Percentiles rank a stretch among this genome's conserved stretches.
phyloP scores from a whole-genome alignment of 192 early-diverging fungal genomes.

The Linnemannia hyalina region DNA sequence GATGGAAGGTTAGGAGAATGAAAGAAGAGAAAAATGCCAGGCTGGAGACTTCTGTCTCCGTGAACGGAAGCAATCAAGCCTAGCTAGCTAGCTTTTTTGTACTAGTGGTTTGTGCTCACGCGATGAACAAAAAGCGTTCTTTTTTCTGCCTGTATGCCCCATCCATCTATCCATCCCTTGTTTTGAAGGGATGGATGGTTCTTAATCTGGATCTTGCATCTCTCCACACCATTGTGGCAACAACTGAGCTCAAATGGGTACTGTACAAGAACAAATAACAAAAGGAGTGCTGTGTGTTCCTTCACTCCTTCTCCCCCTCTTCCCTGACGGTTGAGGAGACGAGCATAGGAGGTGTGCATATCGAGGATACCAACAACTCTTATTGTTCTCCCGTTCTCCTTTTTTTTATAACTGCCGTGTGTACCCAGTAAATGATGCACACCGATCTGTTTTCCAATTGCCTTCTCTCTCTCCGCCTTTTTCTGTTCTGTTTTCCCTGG shows the following conservation, averaged over 20 bases:
- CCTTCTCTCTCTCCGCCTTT: background rate
- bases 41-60: background rate
- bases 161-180: no score
- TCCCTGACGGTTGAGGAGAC: conserved; percentile 22
- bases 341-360: background rate
- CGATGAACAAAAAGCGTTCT: background rate
- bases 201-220: no score
- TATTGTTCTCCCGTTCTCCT: background rate
- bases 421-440: background rate
- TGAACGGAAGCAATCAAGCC: background rate
- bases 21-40: background rate
- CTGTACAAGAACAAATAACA: background rate
- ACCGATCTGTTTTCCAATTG: background rate
- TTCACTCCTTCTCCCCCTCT: background rate
- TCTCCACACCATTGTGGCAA: background rate
- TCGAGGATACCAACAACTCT: conserved; percentile 20
- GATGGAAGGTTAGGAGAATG: background rate
- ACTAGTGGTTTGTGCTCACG: background rate
- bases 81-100: background rate
- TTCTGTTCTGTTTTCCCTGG: background rate
- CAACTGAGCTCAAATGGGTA: background rate
- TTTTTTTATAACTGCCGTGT: background rate
- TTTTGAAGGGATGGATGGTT: no score
- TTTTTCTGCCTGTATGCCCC: no score
- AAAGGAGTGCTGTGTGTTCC: background rate